A percentile compares a stretch with the other conserved stretches of the same genome.
phyloP scores from a whole-genome alignment of 2,329 filamentous ascomycete genomes.

The Nigrospora oryzae region DNA sequence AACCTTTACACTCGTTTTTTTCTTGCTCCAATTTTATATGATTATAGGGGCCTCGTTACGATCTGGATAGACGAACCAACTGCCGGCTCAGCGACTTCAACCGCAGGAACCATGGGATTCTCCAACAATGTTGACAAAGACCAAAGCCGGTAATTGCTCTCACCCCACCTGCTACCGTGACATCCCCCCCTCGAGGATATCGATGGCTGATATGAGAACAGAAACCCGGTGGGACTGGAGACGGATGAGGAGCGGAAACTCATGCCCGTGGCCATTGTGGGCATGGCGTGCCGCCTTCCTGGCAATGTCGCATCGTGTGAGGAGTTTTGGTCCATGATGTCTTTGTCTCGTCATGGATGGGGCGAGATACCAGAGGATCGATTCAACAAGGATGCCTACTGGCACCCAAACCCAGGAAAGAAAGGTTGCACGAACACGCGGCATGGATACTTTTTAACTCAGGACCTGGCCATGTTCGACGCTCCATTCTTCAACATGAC shows the following conservation, averaged over 20 bases:
- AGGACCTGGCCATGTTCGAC: constrained; percentile 20
- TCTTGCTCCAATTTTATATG: too few species aligned
- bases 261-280: constrained; percentile 21
- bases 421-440: constrained; percentile 22
- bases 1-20: too few species aligned
- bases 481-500: constrained; percentile 27
- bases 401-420: constrained; percentile 22
- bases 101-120: too few species aligned
- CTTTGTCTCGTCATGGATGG: constrained; percentile 18
- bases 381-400: constrained; percentile 23
- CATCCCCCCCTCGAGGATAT: too few species aligned
- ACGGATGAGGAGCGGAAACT: neutral
- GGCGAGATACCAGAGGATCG: constrained; percentile 19
- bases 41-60: too few species aligned
- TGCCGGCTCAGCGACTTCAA: too few species aligned
- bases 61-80: too few species aligned
- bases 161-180: too few species aligned
- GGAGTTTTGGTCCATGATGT: constrained; percentile 22
- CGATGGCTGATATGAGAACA: too few species aligned
- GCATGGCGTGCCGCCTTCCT: constrained; percentile 22
- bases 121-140: too few species aligned
- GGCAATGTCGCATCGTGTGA: constrained; percentile 18
- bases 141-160: too few species aligned
- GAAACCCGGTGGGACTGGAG: too few species aligned
- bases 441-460: constrained; percentile 22